These are phyloP conservation scores for Tetragonia tetragonoides DNA, from an alignment of 148 eudicot genomes.

Conservation along the genomic window DNA sequence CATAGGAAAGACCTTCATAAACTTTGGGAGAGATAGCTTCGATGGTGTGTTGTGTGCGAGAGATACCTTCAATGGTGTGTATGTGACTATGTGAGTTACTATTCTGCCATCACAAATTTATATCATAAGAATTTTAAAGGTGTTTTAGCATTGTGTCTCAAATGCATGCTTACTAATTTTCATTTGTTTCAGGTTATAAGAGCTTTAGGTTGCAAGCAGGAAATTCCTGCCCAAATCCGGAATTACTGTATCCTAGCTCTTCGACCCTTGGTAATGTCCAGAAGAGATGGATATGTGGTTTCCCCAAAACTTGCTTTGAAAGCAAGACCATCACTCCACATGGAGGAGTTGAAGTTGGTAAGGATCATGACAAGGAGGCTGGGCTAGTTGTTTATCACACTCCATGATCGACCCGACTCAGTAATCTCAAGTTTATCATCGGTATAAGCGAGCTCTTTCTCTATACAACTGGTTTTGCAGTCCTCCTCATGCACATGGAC, in stretches of 20 bases:
- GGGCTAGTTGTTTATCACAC: slow-evolving; percentile 50
- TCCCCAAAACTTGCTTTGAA: slow-evolving; percentile 45
- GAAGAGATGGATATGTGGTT: slow-evolving; percentile 61
- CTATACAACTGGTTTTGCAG: slow-evolving; percentile 97
- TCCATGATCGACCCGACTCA: slow-evolving; percentile 78
- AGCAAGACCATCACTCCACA: slow-evolving; percentile 75
- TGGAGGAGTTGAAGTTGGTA: slow-evolving; percentile 30
- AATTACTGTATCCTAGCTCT: slow-evolving; percentile 25
- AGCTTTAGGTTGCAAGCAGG: slow-evolving; percentile 35
- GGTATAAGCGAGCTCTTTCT: no score
- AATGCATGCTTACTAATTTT: background rate
- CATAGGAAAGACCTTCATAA: no score
- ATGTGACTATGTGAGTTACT: background rate
- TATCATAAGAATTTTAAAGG: background rate
- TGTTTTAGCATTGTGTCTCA: background rate
- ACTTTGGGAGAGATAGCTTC: no score
- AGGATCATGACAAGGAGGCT: slow-evolving; percentile 37
- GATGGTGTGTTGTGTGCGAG: no score
- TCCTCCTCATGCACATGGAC: slow-evolving; percentile 81
- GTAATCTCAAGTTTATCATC: slow-evolving; percentile 87
- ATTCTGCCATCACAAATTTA: background rate
- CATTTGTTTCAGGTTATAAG: background rate
- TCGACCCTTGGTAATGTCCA: slow-evolving; percentile 34
- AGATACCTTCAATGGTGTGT: no score
- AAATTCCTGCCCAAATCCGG: slow-evolving; percentile 21